A percentile compares a stretch with the other conserved stretches of the same genome.
phyloP scores from a whole-genome alignment of 2,329 filamentous ascomycete species.

The Aspergillus fischeri region DNA sequence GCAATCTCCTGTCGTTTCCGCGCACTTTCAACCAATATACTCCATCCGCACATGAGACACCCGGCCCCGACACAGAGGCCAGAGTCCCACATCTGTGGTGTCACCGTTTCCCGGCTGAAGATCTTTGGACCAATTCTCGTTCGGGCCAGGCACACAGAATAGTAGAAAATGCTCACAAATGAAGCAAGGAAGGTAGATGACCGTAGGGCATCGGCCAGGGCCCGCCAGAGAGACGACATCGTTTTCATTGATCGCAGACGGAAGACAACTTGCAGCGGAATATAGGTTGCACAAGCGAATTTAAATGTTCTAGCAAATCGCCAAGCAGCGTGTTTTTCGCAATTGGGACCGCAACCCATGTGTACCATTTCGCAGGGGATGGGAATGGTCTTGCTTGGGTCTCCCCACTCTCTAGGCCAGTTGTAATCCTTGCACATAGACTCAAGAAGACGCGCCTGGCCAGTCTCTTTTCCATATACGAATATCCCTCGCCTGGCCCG shows the following conservation, averaged over 20 bases:
- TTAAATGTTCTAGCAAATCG: constrained; percentile 67
- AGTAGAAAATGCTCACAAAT: constrained; percentile 79
- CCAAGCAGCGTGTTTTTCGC: constrained; percentile 67
- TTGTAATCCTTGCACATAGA: constrained; percentile 68
- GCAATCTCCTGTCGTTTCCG: constrained; percentile 68
- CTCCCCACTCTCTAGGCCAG: constrained; percentile 66
- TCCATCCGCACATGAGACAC: constrained; percentile 76
- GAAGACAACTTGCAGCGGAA: constrained; percentile 68
- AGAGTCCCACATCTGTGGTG: constrained; percentile 54
- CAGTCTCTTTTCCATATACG: constrained; percentile 69
- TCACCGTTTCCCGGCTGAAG: constrained; percentile 53
- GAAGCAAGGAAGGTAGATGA: constrained; percentile 74
- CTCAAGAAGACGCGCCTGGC: constrained; percentile 63
- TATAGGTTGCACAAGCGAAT: constrained; percentile 71
- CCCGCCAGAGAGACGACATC: constrained; percentile 43
- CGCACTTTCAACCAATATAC: constrained; percentile 67
- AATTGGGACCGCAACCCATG: constrained; percentile 66
- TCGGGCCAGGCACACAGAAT: constrained; percentile 73
- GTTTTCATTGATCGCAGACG: constrained; percentile 50
- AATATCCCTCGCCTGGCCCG: constrained; percentile 61
- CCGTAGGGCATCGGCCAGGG: constrained; percentile 58
- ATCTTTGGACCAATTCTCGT: constrained; percentile 68
- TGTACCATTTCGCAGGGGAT: constrained; percentile 83
- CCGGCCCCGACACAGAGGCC: constrained; percentile 66
- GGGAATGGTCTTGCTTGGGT: constrained; percentile 64